Evolutionary conservation across 2,329 filamentous ascomycete species (phyloP), one percentile per base, ranked within the genome.

Genomic region (Massarina eburnea): DNA sequence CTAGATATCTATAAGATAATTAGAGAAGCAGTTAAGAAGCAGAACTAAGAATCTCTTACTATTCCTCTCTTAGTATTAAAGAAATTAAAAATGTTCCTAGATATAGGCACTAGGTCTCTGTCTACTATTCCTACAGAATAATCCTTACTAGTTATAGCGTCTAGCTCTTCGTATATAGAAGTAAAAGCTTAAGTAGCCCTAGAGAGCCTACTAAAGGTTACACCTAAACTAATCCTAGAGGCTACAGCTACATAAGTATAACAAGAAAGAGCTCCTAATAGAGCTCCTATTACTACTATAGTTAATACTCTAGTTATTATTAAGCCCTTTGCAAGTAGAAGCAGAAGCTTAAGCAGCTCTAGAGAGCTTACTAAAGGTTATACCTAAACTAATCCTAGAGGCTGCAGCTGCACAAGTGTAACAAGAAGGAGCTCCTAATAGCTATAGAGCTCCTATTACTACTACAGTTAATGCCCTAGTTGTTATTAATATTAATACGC

Each of bases 81-180:
- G 14, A 12, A 18, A 22, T 39, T 35, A 3, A 39, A n/a, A 12
- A 9, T 24, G 22, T 18, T 15, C 7, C 10, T n/a, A 8, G 19
- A 26, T 30, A n/a, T n/a, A 15, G 63, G 64, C 9, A 67, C 66
- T 20, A 53, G 66, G 33, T 69, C 66, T 5, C 66, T 66, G 2
- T 70, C 67, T 5, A 60, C 60, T 7, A 63, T 70, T 7, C 66
- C 67, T 12, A 61, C 68, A 38, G 39, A 41, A 19, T 12, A 22
- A 34, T 57, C 51, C 7, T 51, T 52, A 8, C 59, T 62, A 14
- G 49, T 64, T 8, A 60, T 58, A 9, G 49, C 59, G 34, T 49
- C 52, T 10, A 57, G 59, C 12, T 51, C 39, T 14, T 45, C 37
- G 17, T 48, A 41, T n/a, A 38, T 38, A 20, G 47, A 42, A 14